Conservation (phyloP, 768 basidiomycete species). For the Hysterangium stoloniferum region DNA sequence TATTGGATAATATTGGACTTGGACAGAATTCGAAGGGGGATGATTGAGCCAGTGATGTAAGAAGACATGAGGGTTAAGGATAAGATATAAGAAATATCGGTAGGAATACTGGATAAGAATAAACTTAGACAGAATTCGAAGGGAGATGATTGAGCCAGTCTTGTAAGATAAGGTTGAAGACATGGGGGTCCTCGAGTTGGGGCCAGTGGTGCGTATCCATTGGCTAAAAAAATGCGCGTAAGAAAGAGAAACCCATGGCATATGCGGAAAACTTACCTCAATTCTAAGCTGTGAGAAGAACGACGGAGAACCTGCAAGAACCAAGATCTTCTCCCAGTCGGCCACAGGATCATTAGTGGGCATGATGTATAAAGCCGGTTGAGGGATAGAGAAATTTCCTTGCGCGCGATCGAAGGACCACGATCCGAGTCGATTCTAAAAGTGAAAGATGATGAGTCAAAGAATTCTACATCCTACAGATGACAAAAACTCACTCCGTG, state of each 20-base stretch:
- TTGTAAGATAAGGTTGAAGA: slow-evolving; percentile 43
- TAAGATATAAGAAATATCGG: too few relatives aligned
- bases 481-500: slow-evolving; percentile 31
- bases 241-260: neutral
- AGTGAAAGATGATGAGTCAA: neutral
- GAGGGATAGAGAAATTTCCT: slow-evolving; percentile 35
- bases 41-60: too few relatives aligned
- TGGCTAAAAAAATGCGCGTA: slow-evolving; percentile 26
- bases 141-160: slow-evolving; percentile 38
- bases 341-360: slow-evolving; percentile 39
- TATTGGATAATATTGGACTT: too few relatives aligned
- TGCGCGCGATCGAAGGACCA: slow-evolving; percentile 33
- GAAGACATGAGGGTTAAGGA: too few relatives aligned
- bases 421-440: slow-evolving; percentile 32
- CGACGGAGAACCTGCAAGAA: slow-evolving; percentile 20
- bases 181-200: slow-evolving; percentile 50
- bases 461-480: neutral
- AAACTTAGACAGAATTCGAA: too few relatives aligned
- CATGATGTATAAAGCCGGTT: slow-evolving; percentile 34
- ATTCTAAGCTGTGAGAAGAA: slow-evolving; percentile 30
- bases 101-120: too few relatives aligned
- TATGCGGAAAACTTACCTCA: slow-evolving; percentile 21
- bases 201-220: slow-evolving; percentile 58
- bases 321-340: slow-evolving; percentile 31
- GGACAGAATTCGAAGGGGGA: too few relatives aligned